phyloP scores from a whole-genome alignment of 1,139 yeast species.

The Pichia sp. region DNA sequence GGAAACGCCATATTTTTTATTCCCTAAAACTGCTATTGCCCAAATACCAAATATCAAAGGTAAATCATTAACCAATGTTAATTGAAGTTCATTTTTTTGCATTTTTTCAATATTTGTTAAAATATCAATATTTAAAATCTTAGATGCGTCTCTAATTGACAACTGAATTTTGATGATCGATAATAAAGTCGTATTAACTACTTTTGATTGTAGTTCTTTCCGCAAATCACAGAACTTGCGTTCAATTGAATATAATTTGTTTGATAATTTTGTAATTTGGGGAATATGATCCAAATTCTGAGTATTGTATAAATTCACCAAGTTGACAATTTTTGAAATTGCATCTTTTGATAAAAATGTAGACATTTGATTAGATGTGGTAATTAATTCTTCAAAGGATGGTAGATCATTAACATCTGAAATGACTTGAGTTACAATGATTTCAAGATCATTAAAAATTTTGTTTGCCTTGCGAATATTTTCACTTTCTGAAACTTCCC shows the following conservation, averaged over 20 bases:
- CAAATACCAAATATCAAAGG: slow-evolving; percentile 78
- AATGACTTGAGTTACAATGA: slow-evolving; percentile 18
- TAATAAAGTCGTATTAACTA: slow-evolving; percentile 24
- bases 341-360: slow-evolving; percentile 24
- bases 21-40: slow-evolving; percentile 63
- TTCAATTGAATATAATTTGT: slow-evolving; percentile 30
- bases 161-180: slow-evolving; percentile 28
- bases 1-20: slow-evolving; percentile 60
- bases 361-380: slow-evolving; percentile 25
- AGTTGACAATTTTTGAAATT: slow-evolving; percentile 21
- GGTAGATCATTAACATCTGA: slow-evolving; percentile 23
- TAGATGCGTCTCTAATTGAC: slow-evolving; percentile 23
- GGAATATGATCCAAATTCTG: slow-evolving; percentile 31
- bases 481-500: slow-evolving; percentile 15
- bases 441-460: slow-evolving; percentile 21
- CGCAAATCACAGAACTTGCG: slow-evolving; percentile 19
- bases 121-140: slow-evolving; percentile 24
- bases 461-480: slow-evolving; percentile 18
- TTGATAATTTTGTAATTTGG: slow-evolving; percentile 27
- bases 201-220: slow-evolving; percentile 24
- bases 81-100: slow-evolving; percentile 39
- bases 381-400: slow-evolving; percentile 28
- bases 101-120: slow-evolving; percentile 39
- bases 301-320: slow-evolving; percentile 26
- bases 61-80: slow-evolving; percentile 59